These are phyloP conservation scores for Nakaseomyces uthaithaninus DNA, from an alignment of 1,139 yeast species.

Conservation along the genomic window DNA sequence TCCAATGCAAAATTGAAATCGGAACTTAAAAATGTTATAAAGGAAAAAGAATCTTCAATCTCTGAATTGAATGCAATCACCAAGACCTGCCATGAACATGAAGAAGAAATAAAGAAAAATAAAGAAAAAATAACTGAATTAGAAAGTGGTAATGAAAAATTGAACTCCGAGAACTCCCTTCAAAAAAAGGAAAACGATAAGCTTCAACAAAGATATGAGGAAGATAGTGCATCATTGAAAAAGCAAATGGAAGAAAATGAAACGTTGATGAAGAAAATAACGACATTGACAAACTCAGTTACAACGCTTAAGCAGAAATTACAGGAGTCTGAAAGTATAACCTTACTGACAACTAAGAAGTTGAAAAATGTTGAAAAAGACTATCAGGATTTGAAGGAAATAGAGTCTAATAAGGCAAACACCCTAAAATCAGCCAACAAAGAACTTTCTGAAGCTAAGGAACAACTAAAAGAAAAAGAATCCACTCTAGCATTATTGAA, in stretches of 20 bases:
- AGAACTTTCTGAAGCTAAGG: not conserved
- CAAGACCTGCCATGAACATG: not conserved
- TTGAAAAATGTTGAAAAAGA: not conserved
- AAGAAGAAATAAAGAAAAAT: slow-evolving; percentile 7
- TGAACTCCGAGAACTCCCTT: not conserved
- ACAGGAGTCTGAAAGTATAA: not conserved
- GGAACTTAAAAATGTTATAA: slow-evolving; percentile 4
- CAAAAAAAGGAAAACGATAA: not conserved
- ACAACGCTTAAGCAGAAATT: slow-evolving; percentile 10
- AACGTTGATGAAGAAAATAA: slow-evolving; percentile 7
- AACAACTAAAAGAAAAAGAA: not conserved
- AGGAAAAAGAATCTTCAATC: not conserved
- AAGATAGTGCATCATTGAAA: too few species aligned
- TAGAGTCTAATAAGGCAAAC: slow-evolving; percentile 4
- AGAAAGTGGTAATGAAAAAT: slow-evolving; percentile 7
- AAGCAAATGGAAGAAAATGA: not conserved
- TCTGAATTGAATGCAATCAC: not conserved
- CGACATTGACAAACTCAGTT: slow-evolving; percentile 7
- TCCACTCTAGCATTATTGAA: not conserved
- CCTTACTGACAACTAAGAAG: not conserved
- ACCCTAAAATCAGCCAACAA: not conserved
- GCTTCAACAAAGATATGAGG: slow-evolving; percentile 1
- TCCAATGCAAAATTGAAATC: slow-evolving; percentile 2
- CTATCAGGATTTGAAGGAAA: not conserved
- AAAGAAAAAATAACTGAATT: slow-evolving; percentile 3